Conservation (phyloP, 2,329 filamentous ascomycete species). For the Aspergillus quadrilineatus region DNA sequence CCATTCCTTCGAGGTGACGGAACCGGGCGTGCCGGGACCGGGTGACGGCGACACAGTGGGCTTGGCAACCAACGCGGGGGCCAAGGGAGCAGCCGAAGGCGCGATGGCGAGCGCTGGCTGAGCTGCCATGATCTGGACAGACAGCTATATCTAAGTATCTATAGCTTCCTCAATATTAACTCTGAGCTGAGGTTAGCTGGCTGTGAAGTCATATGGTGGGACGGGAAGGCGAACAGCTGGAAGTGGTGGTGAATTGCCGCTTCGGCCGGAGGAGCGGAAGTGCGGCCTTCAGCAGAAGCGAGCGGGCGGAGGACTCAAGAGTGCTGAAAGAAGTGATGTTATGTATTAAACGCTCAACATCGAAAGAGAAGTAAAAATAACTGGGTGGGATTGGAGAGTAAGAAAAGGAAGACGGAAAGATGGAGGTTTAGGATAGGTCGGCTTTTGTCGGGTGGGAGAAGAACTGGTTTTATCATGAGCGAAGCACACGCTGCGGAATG, state of each 20-base stretch:
- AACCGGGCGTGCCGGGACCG: conserved; percentile 41
- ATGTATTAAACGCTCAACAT: background rate
- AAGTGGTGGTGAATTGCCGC: conserved; percentile 22
- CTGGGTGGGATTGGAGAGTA: background rate
- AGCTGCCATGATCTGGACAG: conserved; percentile 29
- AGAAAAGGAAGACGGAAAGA: conserved; percentile 9
- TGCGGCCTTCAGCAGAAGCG: conserved; percentile 29
- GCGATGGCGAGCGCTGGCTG: conserved; percentile 36
- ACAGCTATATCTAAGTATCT: background rate
- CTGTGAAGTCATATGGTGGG: conserved; percentile 24
- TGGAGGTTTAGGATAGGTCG: background rate
- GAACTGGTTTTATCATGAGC: conserved; percentile 8
- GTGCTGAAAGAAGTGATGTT: background rate
- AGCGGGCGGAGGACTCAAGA: conserved; percentile 6
- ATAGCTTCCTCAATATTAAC: conserved; percentile 14
- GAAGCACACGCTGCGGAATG: background rate
- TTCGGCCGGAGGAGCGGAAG: conserved; percentile 39
- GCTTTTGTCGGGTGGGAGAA: conserved; percentile 1
- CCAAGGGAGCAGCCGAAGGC: conserved; percentile 40
- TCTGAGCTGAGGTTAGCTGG: conserved; percentile 28
- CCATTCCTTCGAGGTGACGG: conserved; percentile 81
- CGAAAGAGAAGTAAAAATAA: background rate
- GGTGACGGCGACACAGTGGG: conserved; percentile 41
- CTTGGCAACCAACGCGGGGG: conserved; percentile 40
- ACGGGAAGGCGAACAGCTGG: conserved; percentile 14